These are phyloP conservation scores for Friedmanniomyces endolithicus DNA, from an alignment of 495 filamentous ascomycete species.

Conservation along the genomic window DNA sequence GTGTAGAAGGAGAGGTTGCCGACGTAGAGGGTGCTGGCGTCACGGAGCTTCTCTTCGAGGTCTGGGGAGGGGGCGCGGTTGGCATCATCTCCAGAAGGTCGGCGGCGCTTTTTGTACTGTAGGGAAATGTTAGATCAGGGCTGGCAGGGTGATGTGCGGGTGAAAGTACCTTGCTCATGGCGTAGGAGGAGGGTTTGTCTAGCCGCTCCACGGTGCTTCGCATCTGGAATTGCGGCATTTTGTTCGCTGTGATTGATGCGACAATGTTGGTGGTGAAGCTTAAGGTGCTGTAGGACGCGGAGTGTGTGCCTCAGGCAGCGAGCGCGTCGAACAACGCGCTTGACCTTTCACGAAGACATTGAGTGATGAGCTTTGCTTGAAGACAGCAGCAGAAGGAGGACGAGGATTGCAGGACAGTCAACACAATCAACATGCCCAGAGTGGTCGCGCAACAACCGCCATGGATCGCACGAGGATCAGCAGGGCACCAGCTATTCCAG, in stretches of 20 bases:
- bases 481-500: conserved; percentile 61
- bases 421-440: conserved; percentile 51
- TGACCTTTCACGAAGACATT: neutral
- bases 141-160: neutral
- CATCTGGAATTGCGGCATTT: conserved; percentile 23
- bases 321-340: neutral
- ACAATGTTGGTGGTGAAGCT: neutral
- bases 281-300: neutral
- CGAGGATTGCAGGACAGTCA: neutral
- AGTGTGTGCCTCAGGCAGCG: conserved; percentile 1
- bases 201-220: conserved; percentile 70
- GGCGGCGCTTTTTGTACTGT: conserved; percentile 58
- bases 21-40: conserved; percentile 92
- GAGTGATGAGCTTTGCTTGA: no score
- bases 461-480: conserved; percentile 66
- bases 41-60: conserved; percentile 57
- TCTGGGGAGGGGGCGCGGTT: conserved; percentile 35
- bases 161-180: conserved; percentile 53
- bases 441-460: conserved; percentile 67
- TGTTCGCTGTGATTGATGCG: neutral
- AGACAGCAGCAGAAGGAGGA: no score
- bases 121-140: neutral
- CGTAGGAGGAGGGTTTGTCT: conserved; percentile 83
- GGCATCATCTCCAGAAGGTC: conserved; percentile 42
- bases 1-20: conserved; percentile 99